phyloP scores from a whole-genome alignment of 2,329 filamentous ascomycete genomes.

The Tolypocladium pustulatum region DNA sequence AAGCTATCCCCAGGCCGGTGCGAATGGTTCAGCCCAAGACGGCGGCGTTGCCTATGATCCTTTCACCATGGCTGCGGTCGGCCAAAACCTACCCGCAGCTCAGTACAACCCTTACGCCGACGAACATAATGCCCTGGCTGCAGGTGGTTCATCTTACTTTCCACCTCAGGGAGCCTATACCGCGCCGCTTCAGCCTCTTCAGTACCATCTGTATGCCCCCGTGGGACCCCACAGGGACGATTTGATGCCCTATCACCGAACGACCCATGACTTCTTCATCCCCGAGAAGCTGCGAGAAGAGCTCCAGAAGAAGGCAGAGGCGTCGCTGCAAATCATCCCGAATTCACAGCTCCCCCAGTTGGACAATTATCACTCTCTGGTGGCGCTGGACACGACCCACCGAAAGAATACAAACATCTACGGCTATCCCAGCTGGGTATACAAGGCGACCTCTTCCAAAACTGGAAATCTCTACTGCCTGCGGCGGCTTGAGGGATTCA shows the following conservation, averaged over 20 bases:
- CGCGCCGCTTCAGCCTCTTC: constrained; percentile 53
- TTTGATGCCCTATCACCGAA: constrained; percentile 73
- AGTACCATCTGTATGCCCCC: constrained; percentile 90
- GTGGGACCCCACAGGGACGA: constrained; percentile 75
- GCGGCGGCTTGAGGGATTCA: constrained; percentile 78
- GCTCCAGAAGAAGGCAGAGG: constrained; percentile 78
- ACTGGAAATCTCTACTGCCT: constrained; percentile 84
- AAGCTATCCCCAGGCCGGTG: constrained; percentile 16
- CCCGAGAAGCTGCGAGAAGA: constrained; percentile 81
- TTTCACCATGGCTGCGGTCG: constrained; percentile 49
- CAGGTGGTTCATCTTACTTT: constrained; percentile 55
- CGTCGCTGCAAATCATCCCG: constrained; percentile 73
- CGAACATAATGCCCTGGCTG: constrained; percentile 50
- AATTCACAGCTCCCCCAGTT: constrained; percentile 66
- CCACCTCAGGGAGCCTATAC: constrained; percentile 42
- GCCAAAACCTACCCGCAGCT: constrained; percentile 36
- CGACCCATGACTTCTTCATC: constrained; percentile 85
- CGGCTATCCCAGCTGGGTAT: constrained; percentile 86
- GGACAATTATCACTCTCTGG: constrained; percentile 85
- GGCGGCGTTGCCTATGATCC: constrained; percentile 43
- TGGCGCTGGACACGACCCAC: constrained; percentile 74
- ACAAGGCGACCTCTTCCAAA: constrained; percentile 84
- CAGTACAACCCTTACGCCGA: constrained; percentile 70
- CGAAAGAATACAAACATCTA: constrained; percentile 72
- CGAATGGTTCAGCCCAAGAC: constrained; percentile 40